Percentiles rank a stretch among this genome's conserved stretches.
Evolutionary conservation across 139 green algal genomes (phyloP).

Genomic region (Chlamydomonas urium): DNA sequence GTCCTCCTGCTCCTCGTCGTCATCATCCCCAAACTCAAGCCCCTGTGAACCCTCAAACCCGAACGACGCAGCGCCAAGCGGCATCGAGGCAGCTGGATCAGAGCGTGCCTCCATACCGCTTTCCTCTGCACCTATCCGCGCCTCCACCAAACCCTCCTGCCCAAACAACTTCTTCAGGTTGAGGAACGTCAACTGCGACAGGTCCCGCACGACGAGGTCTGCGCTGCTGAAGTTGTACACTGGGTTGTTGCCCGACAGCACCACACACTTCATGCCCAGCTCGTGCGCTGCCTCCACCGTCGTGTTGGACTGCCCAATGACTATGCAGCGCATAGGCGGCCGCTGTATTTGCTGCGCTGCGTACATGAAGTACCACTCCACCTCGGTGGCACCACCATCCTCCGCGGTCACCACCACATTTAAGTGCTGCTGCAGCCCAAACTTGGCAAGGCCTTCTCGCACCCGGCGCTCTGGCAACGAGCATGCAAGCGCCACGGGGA

Average conservation of each 20-base stretch:
- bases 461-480: constrained; percentile 47
- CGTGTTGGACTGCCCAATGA: constrained; percentile 81
- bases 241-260: constrained; percentile 69
- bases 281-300: constrained; percentile 89
- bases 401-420: constrained; percentile 76
- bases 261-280: constrained; percentile 84
- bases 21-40: no score
- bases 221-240: constrained; percentile 84
- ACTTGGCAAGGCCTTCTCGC: constrained; percentile 33
- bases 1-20: no score
- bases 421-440: constrained; percentile 59
- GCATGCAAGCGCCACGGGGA: constrained; percentile 76
- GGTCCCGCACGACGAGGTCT: constrained; percentile 82
- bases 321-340: constrained; percentile 84
- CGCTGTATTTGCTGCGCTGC: constrained; percentile 68
- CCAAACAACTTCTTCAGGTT: constrained; percentile 92
- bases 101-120: no score
- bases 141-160: constrained; percentile 55
- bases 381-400: constrained; percentile 52
- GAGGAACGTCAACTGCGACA: constrained; percentile 79
- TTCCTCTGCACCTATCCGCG: not conserved
- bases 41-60: no score
- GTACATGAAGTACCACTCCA: constrained; percentile 65
- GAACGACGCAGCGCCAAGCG: no score
- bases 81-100: no score